These are phyloP conservation scores for Dryas integrifolia DNA, from an alignment of 331 rosid species.

Conservation along the genomic window DNA sequence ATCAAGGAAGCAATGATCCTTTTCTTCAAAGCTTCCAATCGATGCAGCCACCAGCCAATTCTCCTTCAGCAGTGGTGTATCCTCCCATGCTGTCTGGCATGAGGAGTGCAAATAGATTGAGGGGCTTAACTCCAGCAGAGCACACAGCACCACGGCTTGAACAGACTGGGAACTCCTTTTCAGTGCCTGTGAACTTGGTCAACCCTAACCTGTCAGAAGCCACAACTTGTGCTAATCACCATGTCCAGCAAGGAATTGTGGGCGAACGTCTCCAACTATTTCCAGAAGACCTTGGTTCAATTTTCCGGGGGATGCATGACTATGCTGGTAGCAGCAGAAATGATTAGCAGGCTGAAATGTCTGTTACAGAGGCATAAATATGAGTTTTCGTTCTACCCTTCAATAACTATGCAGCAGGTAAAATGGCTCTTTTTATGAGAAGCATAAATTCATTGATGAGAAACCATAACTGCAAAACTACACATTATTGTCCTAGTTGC, in stretches of 20 bases:
- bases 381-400: background rate
- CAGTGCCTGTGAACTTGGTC: background rate
- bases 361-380: background rate
- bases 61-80: background rate
- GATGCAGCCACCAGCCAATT: constrained; percentile 1
- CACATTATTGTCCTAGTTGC: background rate
- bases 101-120: constrained; percentile 5
- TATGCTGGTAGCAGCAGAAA: background rate
- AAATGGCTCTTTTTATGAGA: background rate
- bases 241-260: background rate
- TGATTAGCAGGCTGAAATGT: background rate
- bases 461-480: background rate
- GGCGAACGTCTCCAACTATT: background rate
- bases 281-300: background rate
- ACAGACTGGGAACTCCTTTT: background rate
- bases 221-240: background rate
- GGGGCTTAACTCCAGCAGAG: background rate
- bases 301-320: background rate
- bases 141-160: background rate
- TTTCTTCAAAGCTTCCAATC: background rate
- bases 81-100: background rate
- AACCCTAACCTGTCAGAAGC: background rate
- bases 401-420: background rate
- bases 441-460: background rate
- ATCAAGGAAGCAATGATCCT: background rate